These are phyloP conservation scores for Coemansia sp. DNA, from an alignment of 192 early-diverging fungal genomes.

Conservation along the genomic window DNA sequence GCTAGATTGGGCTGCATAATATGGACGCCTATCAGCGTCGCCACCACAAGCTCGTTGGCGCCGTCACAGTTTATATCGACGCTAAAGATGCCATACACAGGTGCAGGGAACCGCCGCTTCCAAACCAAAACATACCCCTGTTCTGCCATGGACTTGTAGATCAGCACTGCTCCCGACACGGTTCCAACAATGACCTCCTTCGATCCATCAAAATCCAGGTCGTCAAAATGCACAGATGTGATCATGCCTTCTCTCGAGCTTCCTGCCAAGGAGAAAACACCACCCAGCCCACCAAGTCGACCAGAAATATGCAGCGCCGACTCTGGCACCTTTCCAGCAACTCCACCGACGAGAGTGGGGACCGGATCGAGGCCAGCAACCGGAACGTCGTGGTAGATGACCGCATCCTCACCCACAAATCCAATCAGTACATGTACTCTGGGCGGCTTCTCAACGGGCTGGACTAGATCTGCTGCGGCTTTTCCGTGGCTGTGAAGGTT, in stretches of 20 bases:
- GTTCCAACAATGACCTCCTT: conserved; percentile 53
- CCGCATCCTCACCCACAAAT: conserved; percentile 53
- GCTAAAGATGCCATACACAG: conserved; percentile 48
- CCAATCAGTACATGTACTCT: conserved; percentile 48
- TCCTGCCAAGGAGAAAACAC: conserved; percentile 45
- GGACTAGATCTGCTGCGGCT: not conserved
- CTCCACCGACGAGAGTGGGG: conserved; percentile 49
- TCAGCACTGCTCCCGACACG: conserved; percentile 45
- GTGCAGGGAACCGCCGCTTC: conserved; percentile 50
- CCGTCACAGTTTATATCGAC: conserved; percentile 56
- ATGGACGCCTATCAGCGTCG: conserved; percentile 56
- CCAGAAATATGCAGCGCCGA: conserved; percentile 34
- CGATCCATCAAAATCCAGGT: conserved; percentile 39
- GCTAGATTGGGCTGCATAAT: conserved; percentile 55
- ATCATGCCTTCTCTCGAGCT: conserved; percentile 48
- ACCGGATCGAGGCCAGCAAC: conserved; percentile 52
- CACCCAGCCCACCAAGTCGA: conserved; percentile 42
- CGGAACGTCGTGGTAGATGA: conserved; percentile 52
- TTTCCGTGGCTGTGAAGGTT: not conserved
- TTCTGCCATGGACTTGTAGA: conserved; percentile 44
- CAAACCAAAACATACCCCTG: conserved; percentile 50
- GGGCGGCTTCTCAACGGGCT: conserved; percentile 6
- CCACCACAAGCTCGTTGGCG: conserved; percentile 53
- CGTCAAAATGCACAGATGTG: conserved; percentile 52
- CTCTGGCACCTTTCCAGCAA: conserved; percentile 28